Percentiles rank a stretch among this genome's conserved stretches.
Evolutionary conservation across 306 rosid genomes (phyloP).

Genomic region (Corylus americana): DNA sequence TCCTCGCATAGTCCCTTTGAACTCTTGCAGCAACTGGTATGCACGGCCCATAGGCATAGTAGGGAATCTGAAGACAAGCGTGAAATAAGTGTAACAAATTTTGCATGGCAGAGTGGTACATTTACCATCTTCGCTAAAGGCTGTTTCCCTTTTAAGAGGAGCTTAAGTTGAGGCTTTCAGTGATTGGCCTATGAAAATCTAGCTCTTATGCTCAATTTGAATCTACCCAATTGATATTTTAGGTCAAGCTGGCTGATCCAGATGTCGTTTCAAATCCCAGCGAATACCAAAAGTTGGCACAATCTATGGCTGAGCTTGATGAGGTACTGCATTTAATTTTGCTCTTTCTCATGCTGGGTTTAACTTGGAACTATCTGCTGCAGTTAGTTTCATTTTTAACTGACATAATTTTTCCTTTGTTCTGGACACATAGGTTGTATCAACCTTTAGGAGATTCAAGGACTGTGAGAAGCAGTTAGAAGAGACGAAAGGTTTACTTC

Average conservation of each 20-base stretch:
- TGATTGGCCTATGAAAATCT: not conserved
- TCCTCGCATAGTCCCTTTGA: not conserved
- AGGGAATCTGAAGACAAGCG: not conserved
- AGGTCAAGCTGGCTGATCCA: conserved; percentile 97
- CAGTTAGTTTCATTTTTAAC: not conserved
- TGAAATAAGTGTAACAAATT: not conserved
- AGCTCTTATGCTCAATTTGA: not conserved
- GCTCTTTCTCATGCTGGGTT: conserved; percentile 7
- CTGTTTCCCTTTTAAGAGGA: not conserved
- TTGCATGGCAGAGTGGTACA: not conserved
- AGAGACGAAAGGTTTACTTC: conserved; percentile 74
- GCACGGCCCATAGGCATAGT: not conserved
- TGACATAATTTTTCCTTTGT: conserved; percentile 4
- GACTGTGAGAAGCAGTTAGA: conserved; percentile 80
- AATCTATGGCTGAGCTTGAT: conserved; percentile 83
- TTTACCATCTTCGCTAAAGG: not conserved
- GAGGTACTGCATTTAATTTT: conserved; percentile 48
- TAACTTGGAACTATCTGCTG: not conserved
- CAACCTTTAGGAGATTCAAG: conserved; percentile 63
- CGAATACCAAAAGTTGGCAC: conserved; percentile 96
- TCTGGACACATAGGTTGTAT: conserved; percentile 63
- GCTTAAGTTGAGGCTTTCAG: not conserved
- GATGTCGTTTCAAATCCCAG: conserved; percentile 75
- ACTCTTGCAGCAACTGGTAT: not conserved
- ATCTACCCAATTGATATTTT: conserved; percentile 13